Conservation (phyloP, 352 stramenopile species). For the Phytophthora pinifolia region DNA sequence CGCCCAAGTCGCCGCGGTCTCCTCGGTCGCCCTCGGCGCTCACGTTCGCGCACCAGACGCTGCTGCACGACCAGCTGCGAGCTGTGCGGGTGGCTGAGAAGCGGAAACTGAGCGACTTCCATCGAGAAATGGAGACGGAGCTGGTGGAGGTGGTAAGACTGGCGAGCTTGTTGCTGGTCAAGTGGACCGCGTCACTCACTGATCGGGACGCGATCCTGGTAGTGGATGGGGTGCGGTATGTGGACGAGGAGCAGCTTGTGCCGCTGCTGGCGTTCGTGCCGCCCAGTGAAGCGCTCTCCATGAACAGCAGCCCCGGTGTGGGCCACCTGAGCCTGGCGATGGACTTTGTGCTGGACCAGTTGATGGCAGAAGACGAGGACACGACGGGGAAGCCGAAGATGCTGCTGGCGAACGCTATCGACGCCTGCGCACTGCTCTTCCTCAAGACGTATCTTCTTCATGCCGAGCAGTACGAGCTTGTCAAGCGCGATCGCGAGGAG, state of each 20-base stretch:
- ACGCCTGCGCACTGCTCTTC: conserved; percentile 58
- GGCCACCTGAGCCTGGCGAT: conserved; percentile 67
- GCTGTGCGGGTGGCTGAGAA: conserved; percentile 38
- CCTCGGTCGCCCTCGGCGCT: conserved; percentile 37
- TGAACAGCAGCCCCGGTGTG: conserved; percentile 47
- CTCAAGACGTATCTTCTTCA: conserved; percentile 67
- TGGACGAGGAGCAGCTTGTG: conserved; percentile 65
- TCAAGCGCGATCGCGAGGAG: conserved; percentile 40
- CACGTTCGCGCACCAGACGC: conserved; percentile 56
- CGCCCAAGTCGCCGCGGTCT: conserved; percentile 35
- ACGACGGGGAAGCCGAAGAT: conserved; percentile 1
- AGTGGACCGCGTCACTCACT: conserved; percentile 50
- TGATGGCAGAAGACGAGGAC: conserved; percentile 33
- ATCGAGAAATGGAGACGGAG: conserved; percentile 46
- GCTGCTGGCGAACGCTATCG: conserved; percentile 38
- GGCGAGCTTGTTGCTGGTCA: conserved; percentile 42
- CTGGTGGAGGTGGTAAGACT: conserved; percentile 50
- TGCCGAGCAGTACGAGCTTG: conserved; percentile 44
- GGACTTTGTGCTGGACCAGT: conserved; percentile 56
- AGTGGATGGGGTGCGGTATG: conserved; percentile 42
- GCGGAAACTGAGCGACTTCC: conserved; percentile 36
- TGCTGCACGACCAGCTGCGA: conserved; percentile 63
- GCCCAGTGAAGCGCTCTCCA: conserved; percentile 50
- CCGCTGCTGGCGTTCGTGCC: conserved; percentile 46
- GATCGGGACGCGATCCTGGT: conserved; percentile 43